These are phyloP conservation scores for Fistulinella prunicolor DNA, from an alignment of 768 basidiomycete genomes.

Conservation along the genomic window DNA sequence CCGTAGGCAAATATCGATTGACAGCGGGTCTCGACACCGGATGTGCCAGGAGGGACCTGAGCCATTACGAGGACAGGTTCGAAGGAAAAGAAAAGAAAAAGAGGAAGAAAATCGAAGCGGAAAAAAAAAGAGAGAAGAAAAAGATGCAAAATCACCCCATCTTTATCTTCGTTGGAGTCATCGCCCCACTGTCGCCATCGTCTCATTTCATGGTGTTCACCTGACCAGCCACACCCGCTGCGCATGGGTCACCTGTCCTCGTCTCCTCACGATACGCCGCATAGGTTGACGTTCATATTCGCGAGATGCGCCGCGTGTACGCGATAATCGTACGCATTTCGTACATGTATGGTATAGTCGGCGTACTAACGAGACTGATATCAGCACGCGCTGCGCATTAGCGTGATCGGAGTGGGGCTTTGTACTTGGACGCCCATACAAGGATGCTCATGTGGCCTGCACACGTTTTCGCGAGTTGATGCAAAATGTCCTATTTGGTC, in stretches of 20 bases:
- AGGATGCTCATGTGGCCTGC: constrained; percentile 12
- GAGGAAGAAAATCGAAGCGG: neutral
- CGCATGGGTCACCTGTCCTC: constrained; percentile 11
- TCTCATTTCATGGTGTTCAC: constrained; percentile 13
- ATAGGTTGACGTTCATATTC: neutral
- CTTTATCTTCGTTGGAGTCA: constrained; percentile 16
- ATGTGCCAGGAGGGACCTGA: no score
- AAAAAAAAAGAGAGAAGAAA: neutral
- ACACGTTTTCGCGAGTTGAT: constrained; percentile 4
- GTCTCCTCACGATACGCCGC: neutral
- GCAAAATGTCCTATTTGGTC: no score
- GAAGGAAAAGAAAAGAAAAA: no score
- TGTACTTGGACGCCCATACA: neutral
- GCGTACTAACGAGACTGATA: neutral
- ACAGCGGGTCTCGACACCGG: no score
- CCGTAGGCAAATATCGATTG: no score
- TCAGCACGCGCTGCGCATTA: neutral
- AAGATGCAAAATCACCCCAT: neutral
- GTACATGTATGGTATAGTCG: neutral
- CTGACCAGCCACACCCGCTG: constrained; percentile 10
- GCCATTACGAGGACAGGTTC: no score
- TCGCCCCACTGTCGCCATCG: constrained; percentile 9
- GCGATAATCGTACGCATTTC: neutral
- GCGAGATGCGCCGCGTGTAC: neutral
- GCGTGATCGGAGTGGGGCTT: neutral